These are phyloP conservation scores for Entomophthora muscae DNA, from an alignment of 371 early-diverging fungal genomes.

Conservation along the genomic window DNA sequence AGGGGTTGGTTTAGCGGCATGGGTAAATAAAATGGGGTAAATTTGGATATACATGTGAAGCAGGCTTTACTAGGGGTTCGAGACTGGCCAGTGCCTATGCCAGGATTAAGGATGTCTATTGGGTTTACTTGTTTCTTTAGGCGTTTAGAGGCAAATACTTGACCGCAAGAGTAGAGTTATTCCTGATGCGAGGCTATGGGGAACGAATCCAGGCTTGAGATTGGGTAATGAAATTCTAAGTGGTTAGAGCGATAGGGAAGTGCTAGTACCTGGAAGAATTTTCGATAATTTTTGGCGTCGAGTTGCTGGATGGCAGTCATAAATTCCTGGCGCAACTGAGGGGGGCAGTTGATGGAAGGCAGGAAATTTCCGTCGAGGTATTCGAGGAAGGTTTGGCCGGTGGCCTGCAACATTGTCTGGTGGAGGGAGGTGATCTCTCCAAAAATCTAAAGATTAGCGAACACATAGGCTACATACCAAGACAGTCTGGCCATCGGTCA, in stretches of 20 bases:
- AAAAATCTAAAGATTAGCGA: slow-evolving; percentile 26
- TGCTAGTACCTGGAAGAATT: slow-evolving; percentile 3
- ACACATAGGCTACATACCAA: slow-evolving; percentile 23
- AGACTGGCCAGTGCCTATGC: no score
- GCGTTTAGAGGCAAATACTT: no score
- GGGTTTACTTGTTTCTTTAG: no score
- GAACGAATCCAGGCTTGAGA: background rate
- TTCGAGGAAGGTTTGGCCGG: slow-evolving; percentile 40
- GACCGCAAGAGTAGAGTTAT: slow-evolving; percentile 15
- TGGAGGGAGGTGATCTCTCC: slow-evolving; percentile 64
- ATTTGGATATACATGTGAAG: no score
- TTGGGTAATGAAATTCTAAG: background rate
- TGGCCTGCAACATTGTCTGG: slow-evolving; percentile 39
- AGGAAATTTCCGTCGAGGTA: slow-evolving; percentile 41
- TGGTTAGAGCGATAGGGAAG: background rate
- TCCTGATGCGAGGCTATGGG: background rate
- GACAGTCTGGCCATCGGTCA: slow-evolving; percentile 60
- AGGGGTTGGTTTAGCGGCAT: no score
- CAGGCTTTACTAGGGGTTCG: no score
- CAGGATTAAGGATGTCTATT: no score
- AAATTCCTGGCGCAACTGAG: slow-evolving; percentile 24
- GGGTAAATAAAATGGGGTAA: no score
- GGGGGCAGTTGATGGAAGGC: slow-evolving; percentile 49
- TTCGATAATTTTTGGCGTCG: slow-evolving; percentile 3
- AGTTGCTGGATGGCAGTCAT: slow-evolving; percentile 2